Evolutionary conservation across 441 rosid genomes (phyloP).

Genomic region (Geranium incanum): DNA sequence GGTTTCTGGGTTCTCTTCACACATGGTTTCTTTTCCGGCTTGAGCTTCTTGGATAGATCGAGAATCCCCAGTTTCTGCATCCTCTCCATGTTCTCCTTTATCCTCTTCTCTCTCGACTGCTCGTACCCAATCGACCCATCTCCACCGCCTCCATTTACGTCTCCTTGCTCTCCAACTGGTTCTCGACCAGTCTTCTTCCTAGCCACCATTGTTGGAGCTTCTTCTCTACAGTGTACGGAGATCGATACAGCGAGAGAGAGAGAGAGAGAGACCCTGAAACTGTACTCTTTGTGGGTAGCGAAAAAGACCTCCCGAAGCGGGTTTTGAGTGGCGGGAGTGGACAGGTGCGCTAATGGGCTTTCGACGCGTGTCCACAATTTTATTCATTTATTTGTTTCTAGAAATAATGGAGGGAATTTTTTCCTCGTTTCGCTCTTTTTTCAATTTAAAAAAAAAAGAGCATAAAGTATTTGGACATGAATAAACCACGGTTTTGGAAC

Average conservation of each 20-base stretch:
- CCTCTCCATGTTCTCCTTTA: conserved; percentile 23
- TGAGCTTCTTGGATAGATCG: conserved; percentile 19
- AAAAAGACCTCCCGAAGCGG: not conserved
- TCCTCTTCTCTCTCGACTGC: conserved; percentile 20
- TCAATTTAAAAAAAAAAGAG: too few relatives aligned
- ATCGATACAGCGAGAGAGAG: not conserved
- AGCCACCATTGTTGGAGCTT: not conserved
- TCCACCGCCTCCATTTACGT: not conserved
- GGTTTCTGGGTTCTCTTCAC: not conserved
- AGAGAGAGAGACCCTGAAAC: not conserved
- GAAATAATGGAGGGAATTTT: not conserved
- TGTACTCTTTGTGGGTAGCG: not conserved
- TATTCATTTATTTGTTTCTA: not conserved
- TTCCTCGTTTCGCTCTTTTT: too few relatives aligned
- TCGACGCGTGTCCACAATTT: not conserved
- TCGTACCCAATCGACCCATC: conserved; percentile 12
- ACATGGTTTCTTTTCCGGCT: not conserved
- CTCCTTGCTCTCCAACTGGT: not conserved
- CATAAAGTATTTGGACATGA: too few relatives aligned
- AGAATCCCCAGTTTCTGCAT: conserved; percentile 21
- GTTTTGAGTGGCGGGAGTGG: not conserved
- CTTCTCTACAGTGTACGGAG: not conserved
- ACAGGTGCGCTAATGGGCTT: not conserved
- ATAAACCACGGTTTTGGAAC: too few relatives aligned
- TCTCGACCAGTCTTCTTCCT: not conserved